phyloP scores from a whole-genome alignment of 169 alveolate genomes.

The Toxoplasma gondii region DNA sequence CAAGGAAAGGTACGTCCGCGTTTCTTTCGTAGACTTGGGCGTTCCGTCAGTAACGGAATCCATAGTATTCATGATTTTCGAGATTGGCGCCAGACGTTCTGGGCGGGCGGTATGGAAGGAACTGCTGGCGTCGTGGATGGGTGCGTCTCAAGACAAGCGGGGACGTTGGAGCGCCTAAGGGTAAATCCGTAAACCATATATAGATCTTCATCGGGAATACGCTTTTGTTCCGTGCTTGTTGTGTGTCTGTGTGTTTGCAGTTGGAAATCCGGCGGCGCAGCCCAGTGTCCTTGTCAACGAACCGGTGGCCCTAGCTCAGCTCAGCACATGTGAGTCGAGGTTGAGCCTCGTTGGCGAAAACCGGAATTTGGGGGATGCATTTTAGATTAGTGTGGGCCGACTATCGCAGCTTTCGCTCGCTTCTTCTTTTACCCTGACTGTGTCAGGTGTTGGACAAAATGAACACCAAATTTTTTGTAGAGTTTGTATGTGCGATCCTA shows the following conservation, averaged over 20 bases:
- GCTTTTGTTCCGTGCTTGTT: neutral
- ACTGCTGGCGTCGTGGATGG: neutral
- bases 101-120: neutral
- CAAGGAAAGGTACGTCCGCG: neutral
- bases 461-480: too few relatives aligned
- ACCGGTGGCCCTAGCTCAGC: slow-evolving; percentile 9
- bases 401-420: too few relatives aligned
- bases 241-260: neutral
- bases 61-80: neutral
- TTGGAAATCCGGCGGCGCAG: neutral
- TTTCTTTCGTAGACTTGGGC: neutral
- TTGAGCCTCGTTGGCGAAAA: too few relatives aligned
- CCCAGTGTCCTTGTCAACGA: neutral
- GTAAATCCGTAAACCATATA: too few relatives aligned
- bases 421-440: too few relatives aligned
- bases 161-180: too few relatives aligned
- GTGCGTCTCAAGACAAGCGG: too few relatives aligned
- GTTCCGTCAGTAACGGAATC: neutral
- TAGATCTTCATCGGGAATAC: too few relatives aligned
- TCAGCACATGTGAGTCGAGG: neutral
- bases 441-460: too few relatives aligned
- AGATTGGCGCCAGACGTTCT: neutral
- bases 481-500: too few relatives aligned
- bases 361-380: too few relatives aligned
- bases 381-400: too few relatives aligned